A percentile compares a stretch with the other conserved stretches of the same genome.
Evolutionary conservation across 169 alveolate genomes (phyloP).

Genomic region (Plasmodium inui): DNA sequence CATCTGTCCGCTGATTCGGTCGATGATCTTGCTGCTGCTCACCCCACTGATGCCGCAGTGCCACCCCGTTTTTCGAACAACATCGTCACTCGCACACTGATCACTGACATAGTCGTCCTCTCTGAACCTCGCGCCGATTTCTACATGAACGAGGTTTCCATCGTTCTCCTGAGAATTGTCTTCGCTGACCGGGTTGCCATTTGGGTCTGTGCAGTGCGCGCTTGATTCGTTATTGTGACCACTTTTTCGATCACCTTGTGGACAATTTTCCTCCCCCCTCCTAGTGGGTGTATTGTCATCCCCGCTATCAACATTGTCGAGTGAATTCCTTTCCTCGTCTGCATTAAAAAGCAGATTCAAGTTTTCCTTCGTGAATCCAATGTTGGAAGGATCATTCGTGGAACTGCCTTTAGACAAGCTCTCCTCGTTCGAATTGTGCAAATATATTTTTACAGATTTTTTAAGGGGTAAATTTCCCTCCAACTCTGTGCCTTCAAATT

Average conservation of each 20-base stretch:
- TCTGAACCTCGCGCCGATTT: neutral
- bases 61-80: neutral
- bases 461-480: constrained; percentile 1
- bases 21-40: neutral
- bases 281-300: neutral
- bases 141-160: neutral
- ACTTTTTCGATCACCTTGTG: neutral
- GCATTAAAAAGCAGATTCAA: neutral
- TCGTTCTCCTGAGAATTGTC: neutral
- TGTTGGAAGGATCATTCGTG: constrained; percentile 4
- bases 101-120: neutral
- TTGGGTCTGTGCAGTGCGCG: neutral
- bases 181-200: neutral
- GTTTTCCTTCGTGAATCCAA: neutral
- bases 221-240: neutral
- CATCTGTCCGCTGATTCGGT: neutral
- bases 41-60: neutral
- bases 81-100: neutral
- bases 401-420: neutral
- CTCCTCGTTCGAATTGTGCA: neutral
- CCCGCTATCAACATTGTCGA: neutral
- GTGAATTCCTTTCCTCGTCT: neutral
- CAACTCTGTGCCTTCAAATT: neutral
- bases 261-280: neutral
- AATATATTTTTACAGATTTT: neutral